These are phyloP conservation scores for Suhomyces wounanorum DNA, from an alignment of 1,139 yeast genomes.

Conservation along the genomic window DNA sequence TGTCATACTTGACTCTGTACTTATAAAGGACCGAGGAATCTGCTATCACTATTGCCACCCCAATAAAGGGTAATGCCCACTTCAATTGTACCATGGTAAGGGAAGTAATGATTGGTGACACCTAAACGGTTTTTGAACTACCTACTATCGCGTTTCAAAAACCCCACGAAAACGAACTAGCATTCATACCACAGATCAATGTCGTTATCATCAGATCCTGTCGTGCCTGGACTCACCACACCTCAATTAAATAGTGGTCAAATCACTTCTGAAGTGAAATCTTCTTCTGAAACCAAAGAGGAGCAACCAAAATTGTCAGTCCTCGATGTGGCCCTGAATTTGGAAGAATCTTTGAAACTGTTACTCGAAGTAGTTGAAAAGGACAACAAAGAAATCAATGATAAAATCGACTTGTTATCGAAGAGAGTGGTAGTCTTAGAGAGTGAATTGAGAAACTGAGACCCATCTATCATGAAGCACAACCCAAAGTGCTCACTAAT, in stretches of 20 bases:
- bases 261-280: slow-evolving; percentile 4
- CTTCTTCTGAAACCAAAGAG: slow-evolving; percentile 1
- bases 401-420: slow-evolving; percentile 29
- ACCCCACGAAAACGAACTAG: not conserved
- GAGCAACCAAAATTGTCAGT: slow-evolving; percentile 29
- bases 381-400: slow-evolving; percentile 33
- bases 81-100: slow-evolving; percentile 1
- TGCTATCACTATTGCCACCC: not conserved
- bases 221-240: slow-evolving; percentile 17
- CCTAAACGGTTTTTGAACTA: slow-evolving; percentile 5
- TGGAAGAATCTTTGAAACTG: slow-evolving; percentile 43
- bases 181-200: not conserved
- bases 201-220: slow-evolving; percentile 8
- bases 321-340: slow-evolving; percentile 53
- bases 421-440: slow-evolving; percentile 25
- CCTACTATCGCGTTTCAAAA: slow-evolving; percentile 2
- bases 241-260: slow-evolving; percentile 16
- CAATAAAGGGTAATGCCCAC: not conserved
- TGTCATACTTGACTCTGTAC: slow-evolving; percentile 14
- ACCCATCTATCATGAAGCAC: no score
- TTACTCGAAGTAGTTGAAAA: slow-evolving; percentile 30
- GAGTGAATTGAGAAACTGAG: slow-evolving; percentile 10
- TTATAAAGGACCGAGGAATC: slow-evolving; percentile 9
- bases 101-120: not conserved
- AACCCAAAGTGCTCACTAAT: not conserved